These are phyloP conservation scores for Cercophora sp. DNA, from an alignment of 495 filamentous ascomycete species.

Conservation along the genomic window DNA sequence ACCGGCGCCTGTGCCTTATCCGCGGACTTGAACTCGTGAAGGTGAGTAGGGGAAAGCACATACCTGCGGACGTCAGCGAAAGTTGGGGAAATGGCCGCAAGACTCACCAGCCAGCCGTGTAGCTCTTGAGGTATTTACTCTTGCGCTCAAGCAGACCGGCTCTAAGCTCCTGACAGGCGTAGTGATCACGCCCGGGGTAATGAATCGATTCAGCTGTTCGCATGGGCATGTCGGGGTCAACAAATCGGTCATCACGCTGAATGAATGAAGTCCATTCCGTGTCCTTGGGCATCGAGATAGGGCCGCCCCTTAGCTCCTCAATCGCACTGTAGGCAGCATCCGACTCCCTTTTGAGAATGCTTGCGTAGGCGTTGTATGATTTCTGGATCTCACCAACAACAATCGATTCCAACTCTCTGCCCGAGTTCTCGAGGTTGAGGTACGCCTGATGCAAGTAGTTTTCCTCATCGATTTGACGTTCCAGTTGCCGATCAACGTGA, in stretches of 20 bases:
- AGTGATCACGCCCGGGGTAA: slow-evolving; percentile 90
- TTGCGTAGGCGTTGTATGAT: slow-evolving; percentile 86
- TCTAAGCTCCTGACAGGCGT: slow-evolving; percentile 78
- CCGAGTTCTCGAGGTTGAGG: slow-evolving; percentile 89
- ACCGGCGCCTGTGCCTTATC: slow-evolving; percentile 64
- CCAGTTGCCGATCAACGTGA: slow-evolving; percentile 80
- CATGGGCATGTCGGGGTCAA: slow-evolving; percentile 77
- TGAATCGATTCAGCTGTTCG: slow-evolving; percentile 77
- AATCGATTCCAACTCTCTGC: slow-evolving; percentile 90
- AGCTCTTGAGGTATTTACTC: slow-evolving; percentile 98
- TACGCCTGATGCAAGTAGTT: slow-evolving; percentile 97
- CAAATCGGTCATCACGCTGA: slow-evolving; percentile 75
- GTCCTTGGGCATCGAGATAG: slow-evolving; percentile 85
- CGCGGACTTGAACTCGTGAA: slow-evolving; percentile 96
- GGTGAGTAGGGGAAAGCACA: slow-evolving; percentile 89
- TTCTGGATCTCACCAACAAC: slow-evolving; percentile 97
- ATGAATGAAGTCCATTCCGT: slow-evolving; percentile 87
- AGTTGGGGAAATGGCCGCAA: not conserved
- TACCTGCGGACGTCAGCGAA: slow-evolving; percentile 63
- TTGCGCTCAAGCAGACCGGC: slow-evolving; percentile 92
- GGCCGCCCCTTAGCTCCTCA: slow-evolving; percentile 77
- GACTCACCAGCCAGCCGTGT: slow-evolving; percentile 89
- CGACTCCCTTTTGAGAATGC: slow-evolving; percentile 83
- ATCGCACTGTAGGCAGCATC: slow-evolving; percentile 74
- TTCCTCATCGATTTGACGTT: slow-evolving; percentile 91